Conservation (phyloP, 345 rosid genomes). For the Microcos paniculata region DNA sequence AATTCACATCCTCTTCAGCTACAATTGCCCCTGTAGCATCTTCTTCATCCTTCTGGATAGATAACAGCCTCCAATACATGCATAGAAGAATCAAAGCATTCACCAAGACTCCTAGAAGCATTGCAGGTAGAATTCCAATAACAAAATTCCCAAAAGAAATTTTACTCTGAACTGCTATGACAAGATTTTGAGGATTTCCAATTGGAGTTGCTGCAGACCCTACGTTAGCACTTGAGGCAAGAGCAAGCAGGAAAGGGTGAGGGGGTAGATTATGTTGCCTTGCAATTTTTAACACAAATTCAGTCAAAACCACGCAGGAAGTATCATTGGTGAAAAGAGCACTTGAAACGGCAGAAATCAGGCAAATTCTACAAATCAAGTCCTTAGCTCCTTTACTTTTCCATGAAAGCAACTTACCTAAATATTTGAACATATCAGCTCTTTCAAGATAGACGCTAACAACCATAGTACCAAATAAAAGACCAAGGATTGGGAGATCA, state of each 20-base stretch:
- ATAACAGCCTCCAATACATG: slow-evolving; percentile 70
- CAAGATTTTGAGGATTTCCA: slow-evolving; percentile 88
- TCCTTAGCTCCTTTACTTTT: slow-evolving; percentile 74
- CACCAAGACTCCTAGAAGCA: slow-evolving; percentile 57
- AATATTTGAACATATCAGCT: slow-evolving; percentile 77
- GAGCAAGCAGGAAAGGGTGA: slow-evolving; percentile 72
- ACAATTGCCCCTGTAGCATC: slow-evolving; percentile 37
- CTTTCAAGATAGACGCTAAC: slow-evolving; percentile 77
- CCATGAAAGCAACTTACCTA: slow-evolving; percentile 72
- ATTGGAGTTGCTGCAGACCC: slow-evolving; percentile 89
- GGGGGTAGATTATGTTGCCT: slow-evolving; percentile 81
- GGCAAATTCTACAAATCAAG: slow-evolving; percentile 60
- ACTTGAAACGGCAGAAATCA: slow-evolving; percentile 74
- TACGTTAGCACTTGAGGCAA: slow-evolving; percentile 83
- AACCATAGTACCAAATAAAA: slow-evolving; percentile 89
- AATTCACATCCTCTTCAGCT: slow-evolving; percentile 50
- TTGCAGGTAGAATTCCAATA: slow-evolving; percentile 61
- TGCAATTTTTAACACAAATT: slow-evolving; percentile 76
- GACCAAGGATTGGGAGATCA: slow-evolving; percentile 82
- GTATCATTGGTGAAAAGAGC: slow-evolving; percentile 91
- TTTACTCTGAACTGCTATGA: slow-evolving; percentile 68
- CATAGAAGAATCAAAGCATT: slow-evolving; percentile 56
- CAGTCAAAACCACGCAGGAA: slow-evolving; percentile 73
- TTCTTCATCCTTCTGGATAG: slow-evolving; percentile 58
- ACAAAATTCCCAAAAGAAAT: slow-evolving; percentile 64